These are phyloP conservation scores for Podila horticola DNA, from an alignment of 192 early-diverging fungal species.

Conservation along the genomic window DNA sequence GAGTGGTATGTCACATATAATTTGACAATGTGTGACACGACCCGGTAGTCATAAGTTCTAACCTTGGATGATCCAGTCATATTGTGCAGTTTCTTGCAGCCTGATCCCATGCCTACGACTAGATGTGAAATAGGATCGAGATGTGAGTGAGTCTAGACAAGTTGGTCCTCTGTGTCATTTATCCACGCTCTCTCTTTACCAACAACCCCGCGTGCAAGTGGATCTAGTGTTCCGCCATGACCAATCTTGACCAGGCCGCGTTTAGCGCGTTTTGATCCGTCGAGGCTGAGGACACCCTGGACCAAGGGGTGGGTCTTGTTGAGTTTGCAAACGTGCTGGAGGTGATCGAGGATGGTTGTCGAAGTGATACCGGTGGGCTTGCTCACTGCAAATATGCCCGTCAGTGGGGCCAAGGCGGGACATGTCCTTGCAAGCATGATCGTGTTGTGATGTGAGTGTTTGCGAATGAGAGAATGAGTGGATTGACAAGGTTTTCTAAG, in stretches of 20 bases:
- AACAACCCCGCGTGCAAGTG: conserved; percentile 63
- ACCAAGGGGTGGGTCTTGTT: conserved; percentile 15
- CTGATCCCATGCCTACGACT: conserved; percentile 46
- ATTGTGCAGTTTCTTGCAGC: conserved; percentile 32
- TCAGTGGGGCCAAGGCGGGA: conserved; percentile 16
- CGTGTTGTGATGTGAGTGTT: no score
- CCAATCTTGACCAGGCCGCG: conserved; percentile 62
- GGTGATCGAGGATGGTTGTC: conserved; percentile 46
- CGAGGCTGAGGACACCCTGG: conserved; percentile 14
- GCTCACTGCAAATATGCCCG: conserved; percentile 59
- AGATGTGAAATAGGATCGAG: background rate
- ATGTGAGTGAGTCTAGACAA: background rate
- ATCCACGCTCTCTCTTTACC: conserved; percentile 27
- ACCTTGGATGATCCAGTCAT: conserved; percentile 40
- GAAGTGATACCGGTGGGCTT: conserved; percentile 61
- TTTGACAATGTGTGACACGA: background rate
- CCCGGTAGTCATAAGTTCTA: background rate
- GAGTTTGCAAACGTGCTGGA: conserved; percentile 43
- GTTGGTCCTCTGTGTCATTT: background rate
- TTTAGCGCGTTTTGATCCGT: conserved; percentile 27
- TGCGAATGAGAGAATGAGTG: no score
- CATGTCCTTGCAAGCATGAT: no score
- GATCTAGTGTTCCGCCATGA: conserved; percentile 68
- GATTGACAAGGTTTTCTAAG: no score
- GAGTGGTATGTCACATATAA: background rate